Base-by-base conservation (phyloP, 108 stramenopile genomes). In the Conticribra weissflogii region DNA sequence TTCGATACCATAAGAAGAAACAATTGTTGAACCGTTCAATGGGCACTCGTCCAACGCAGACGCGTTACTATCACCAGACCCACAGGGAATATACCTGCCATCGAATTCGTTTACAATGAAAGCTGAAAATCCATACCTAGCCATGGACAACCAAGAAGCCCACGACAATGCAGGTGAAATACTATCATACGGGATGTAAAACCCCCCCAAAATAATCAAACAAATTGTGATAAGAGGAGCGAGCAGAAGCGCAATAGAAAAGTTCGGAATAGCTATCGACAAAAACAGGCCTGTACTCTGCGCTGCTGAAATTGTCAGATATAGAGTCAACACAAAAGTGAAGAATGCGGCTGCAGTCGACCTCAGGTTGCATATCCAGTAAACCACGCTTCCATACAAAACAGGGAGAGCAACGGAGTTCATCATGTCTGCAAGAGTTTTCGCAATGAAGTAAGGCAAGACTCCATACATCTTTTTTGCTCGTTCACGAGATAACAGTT, bases 381-480 rank as follows among this genome's bases (percentile, higher is more conserved):
- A 93, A 1, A 84, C 77, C 8, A 84, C 57, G 28, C 77, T 74
- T 5, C 83, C 87, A 58, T 90, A 86, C 2, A 79, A 31, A 2
- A 82, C 25, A 22, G 89, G 92, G 18, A 93, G 48, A 5, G 83
- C 31, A 18, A 89, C 75, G 22, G 83, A 86, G 61, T 83, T 88
- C 14, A 85, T 86, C 82, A 87, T 77, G 48, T 90, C 92, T 25
- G 86, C 76, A n/a, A 70, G 33, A 0, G 86, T 87, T 62, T 86
- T 90, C 28, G 89, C 92, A 48, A 93, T 41, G 59, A 90, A 93
- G 62, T 73, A 93, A 22, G 87, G 87, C 25, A 88, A 57, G 49
- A 90, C 88, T 18, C 89, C 86, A 54, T 93, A 93, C 72, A 93
- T 67, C 69, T 93, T 93, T 63, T 93, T 93, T 24, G 89, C 84